phyloP scores from a whole-genome alignment of 129 eudicot genomes.

The Chrysanthemum seticuspe region DNA sequence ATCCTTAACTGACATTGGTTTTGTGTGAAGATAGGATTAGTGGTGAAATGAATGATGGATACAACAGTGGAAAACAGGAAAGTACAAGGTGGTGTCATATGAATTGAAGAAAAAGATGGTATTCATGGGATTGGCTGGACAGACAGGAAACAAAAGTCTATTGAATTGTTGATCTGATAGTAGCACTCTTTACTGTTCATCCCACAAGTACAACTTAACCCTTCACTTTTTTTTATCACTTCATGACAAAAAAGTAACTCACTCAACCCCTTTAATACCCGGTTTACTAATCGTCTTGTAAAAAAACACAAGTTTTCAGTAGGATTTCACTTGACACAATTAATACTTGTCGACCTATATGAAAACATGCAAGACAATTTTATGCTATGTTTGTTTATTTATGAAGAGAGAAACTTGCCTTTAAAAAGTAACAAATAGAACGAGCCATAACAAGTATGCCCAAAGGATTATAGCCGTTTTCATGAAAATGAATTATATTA shows the following conservation, averaged over 20 bases:
- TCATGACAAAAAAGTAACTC: not conserved
- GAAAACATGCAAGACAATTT: not conserved
- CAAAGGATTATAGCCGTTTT: too few species aligned
- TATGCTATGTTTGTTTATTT: too few species aligned
- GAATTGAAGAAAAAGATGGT: conserved; percentile 33
- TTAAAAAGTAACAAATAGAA: too few species aligned
- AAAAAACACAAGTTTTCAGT: not conserved
- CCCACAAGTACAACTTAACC: conserved; percentile 26
- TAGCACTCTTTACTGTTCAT: conserved; percentile 37
- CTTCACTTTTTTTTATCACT: conserved; percentile 18
- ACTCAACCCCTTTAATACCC: not conserved
- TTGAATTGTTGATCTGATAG: conserved; percentile 40
- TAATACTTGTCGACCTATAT: too few species aligned
- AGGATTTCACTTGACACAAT: too few species aligned
- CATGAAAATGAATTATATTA: too few species aligned
- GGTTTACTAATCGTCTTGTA: not conserved
- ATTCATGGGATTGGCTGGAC: conserved; percentile 31
- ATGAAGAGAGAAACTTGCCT: too few species aligned
- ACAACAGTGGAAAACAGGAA: conserved; percentile 17
- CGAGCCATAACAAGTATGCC: too few species aligned
- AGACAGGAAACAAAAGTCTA: conserved; percentile 30
- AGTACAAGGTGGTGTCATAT: conserved; percentile 30
- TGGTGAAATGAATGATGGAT: conserved; percentile 12
- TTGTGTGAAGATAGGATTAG: not conserved
- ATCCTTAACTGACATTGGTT: not conserved